Conservation (phyloP, 371 early-diverging fungal species). For the Umbelopsis sp. region DNA sequence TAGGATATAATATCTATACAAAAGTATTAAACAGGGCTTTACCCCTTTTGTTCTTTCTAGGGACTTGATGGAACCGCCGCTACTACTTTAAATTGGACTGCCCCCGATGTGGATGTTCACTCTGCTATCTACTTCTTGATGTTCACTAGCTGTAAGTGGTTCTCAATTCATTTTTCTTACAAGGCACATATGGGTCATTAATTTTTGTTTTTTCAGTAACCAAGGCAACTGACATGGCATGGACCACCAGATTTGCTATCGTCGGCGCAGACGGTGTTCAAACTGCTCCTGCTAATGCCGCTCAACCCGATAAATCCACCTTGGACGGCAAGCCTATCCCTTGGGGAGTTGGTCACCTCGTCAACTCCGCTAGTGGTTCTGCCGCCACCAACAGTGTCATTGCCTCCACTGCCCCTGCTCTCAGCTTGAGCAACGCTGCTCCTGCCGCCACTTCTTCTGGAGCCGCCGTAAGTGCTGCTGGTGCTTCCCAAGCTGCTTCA, state of each 20-base stretch:
- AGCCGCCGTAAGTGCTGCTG: neutral
- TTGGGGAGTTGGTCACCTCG: constrained; percentile 48
- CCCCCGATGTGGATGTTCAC: constrained; percentile 44
- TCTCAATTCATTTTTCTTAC: neutral
- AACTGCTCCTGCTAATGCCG: constrained; percentile 30
- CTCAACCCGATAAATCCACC: constrained; percentile 38
- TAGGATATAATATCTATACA: neutral
- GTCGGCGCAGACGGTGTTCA: constrained; percentile 32
- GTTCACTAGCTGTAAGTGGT: constrained; percentile 48
- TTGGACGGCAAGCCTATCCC: constrained; percentile 37
- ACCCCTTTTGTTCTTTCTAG: constrained; percentile 21
- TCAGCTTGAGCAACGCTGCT: constrained; percentile 3
- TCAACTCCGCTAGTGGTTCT: constrained; percentile 2
- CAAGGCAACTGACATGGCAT: constrained; percentile 36
- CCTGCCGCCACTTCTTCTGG: constrained; percentile 18
- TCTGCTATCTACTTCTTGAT: constrained; percentile 51
- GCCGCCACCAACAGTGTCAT: constrained; percentile 13
- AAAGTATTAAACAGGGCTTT: constrained; percentile 24
- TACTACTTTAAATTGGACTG: constrained; percentile 33
- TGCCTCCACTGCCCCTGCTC: constrained; percentile 2
- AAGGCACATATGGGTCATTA: too few species aligned
- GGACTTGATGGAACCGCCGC: constrained; percentile 28
- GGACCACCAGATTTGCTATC: constrained; percentile 49
- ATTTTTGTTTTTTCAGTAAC: constrained; percentile 22
- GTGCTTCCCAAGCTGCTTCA: neutral